These are phyloP conservation scores for Lavandula angustifolia DNA, from an alignment of 257 asterid species.

Conservation along the genomic window DNA sequence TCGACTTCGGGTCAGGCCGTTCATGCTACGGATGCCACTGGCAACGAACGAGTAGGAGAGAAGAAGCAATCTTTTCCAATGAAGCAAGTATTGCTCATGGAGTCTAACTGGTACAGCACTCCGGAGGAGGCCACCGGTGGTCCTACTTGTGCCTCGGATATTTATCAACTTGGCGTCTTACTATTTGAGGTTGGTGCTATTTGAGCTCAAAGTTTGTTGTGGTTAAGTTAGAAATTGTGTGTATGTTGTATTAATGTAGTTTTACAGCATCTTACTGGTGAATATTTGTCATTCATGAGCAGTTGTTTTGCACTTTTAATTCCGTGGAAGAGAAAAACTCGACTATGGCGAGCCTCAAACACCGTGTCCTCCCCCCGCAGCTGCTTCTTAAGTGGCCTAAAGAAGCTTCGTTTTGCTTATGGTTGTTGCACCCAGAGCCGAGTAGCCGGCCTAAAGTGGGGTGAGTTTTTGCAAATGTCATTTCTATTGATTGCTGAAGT, in stretches of 20 bases:
- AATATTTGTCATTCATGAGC: constrained; percentile 38
- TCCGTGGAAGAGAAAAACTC: constrained; percentile 66
- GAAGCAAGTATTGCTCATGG: constrained; percentile 83
- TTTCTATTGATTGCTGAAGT: neutral
- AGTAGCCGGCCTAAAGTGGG: constrained; percentile 77
- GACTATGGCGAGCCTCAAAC: constrained; percentile 81
- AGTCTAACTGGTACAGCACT: constrained; percentile 76
- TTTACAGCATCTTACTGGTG: constrained; percentile 18
- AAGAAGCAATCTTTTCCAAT: constrained; percentile 69
- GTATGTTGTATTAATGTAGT: neutral
- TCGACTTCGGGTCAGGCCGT: constrained; percentile 42
- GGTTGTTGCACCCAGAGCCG: constrained; percentile 96
- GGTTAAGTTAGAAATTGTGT: too few relatives aligned
- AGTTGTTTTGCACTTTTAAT: constrained; percentile 70
- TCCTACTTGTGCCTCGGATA: constrained; percentile 69
- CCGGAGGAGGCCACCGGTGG: constrained; percentile 77
- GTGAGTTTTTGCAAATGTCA: constrained; percentile 41
- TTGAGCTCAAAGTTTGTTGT: neutral
- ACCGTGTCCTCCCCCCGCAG: constrained; percentile 93
- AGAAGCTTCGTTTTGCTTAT: constrained; percentile 94
- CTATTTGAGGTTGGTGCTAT: constrained; percentile 76
- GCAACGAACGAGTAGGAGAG: constrained; percentile 46
- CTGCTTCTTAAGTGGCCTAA: constrained; percentile 95
- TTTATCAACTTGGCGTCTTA: constrained; percentile 88
- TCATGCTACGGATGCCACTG: constrained; percentile 37